A percentile compares a stretch with the other conserved stretches of the same genome.
These are phyloP conservation scores for Wakefieldia striispora DNA, from an alignment of 768 basidiomycete genomes.

Conservation along the genomic window DNA sequence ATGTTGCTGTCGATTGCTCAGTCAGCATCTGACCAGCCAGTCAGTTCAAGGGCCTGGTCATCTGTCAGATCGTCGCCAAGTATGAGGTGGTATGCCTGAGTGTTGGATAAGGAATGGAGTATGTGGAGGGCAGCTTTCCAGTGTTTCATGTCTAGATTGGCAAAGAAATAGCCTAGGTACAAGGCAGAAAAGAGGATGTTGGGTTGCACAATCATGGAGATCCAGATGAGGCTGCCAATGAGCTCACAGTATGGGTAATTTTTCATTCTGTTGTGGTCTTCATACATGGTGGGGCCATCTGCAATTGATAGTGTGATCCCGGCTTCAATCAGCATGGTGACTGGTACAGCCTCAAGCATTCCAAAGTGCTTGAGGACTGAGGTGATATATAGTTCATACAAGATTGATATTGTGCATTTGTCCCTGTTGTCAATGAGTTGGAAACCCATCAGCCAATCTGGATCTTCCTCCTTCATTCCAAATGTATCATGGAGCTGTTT, in stretches of 20 bases:
- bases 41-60: too few relatives aligned
- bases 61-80: too few relatives aligned
- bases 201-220: background rate
- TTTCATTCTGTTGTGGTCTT: background rate
- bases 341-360: too few relatives aligned
- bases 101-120: slow-evolving; percentile 6
- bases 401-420: too few relatives aligned
- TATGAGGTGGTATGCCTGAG: background rate
- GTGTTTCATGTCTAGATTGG: slow-evolving; percentile 1
- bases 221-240: background rate
- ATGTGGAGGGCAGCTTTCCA: slow-evolving; percentile 14
- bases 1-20: too few relatives aligned
- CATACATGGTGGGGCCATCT: background rate
- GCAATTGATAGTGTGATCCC: background rate
- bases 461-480: too few relatives aligned
- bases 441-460: too few relatives aligned
- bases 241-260: background rate
- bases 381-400: too few relatives aligned
- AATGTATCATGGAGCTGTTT: too few relatives aligned
- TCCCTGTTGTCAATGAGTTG: too few relatives aligned
- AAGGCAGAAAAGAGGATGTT: background rate
- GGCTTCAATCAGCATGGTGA: background rate
- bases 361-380: too few relatives aligned
- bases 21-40: too few relatives aligned
- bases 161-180: background rate